phyloP scores from a whole-genome alignment of 495 filamentous ascomycete species.

The Podospora sp. region DNA sequence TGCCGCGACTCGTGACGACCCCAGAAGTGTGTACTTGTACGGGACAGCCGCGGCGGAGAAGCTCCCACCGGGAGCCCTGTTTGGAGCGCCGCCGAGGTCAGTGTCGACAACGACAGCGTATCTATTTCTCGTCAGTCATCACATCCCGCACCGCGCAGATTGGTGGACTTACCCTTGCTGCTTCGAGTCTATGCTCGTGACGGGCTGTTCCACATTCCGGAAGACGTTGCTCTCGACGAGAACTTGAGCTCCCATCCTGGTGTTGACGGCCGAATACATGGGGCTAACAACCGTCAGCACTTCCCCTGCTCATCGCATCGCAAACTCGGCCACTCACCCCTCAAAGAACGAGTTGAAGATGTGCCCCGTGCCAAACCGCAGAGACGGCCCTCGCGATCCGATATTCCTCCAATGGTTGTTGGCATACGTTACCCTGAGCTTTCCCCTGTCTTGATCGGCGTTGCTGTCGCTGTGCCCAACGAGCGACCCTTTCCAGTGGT shows the following conservation, averaged over 20 bases:
- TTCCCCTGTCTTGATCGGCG: constrained; percentile 49
- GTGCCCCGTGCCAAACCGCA: constrained; percentile 65
- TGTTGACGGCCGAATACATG: constrained; percentile 63
- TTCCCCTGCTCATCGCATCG: not conserved
- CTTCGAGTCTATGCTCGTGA: constrained; percentile 61
- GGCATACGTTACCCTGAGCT: constrained; percentile 62
- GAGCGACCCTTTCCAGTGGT: constrained; percentile 68
- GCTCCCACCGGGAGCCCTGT: constrained; percentile 52
- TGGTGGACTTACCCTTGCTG: constrained; percentile 40
- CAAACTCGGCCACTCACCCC: constrained; percentile 24
- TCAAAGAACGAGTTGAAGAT: constrained; percentile 51
- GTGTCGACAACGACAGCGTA: constrained; percentile 55
- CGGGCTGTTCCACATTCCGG: constrained; percentile 43
- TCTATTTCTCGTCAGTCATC: constrained; percentile 1
- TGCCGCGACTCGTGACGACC: constrained; percentile 44
- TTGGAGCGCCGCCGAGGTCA: constrained; percentile 54
- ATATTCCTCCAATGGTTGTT: constrained; percentile 65
- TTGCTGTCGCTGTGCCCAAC: constrained; percentile 63
- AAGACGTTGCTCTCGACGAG: constrained; percentile 65
- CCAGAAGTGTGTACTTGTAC: constrained; percentile 55
- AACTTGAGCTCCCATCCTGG: constrained; percentile 65
- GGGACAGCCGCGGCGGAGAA: constrained; percentile 47
- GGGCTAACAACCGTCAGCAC: constrained; percentile 28
- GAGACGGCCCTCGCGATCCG: constrained; percentile 60
- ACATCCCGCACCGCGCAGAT: not conserved